Evolutionary conservation across 164 flowering plant genomes (phyloP).

Genomic region (Vitis labrusca): DNA sequence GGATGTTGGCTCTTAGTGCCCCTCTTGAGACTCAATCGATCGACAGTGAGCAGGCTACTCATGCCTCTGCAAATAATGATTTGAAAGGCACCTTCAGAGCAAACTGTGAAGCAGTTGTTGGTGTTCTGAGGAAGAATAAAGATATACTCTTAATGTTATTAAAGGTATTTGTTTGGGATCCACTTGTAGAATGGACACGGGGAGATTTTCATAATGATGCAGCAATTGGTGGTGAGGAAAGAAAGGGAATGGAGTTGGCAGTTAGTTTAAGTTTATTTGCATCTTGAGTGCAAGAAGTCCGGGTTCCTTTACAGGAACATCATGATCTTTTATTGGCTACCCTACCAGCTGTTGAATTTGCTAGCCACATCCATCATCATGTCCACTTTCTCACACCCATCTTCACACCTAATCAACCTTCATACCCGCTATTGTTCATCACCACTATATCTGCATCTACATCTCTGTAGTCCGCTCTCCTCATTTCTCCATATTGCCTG

Average conservation of each 20-base stretch:
- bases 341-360: conserved; percentile 76
- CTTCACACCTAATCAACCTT: no score
- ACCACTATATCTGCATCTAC: no score
- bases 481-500: no score
- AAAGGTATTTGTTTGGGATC: conserved; percentile 96
- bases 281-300: conserved; percentile 96
- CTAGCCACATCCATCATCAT: conserved; percentile 5
- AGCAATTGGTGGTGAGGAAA: conserved; percentile 94
- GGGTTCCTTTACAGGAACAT: conserved; percentile 97
- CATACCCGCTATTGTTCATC: no score
- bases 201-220: conserved; percentile 98
- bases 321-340: conserved; percentile 80
- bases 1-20: conserved; percentile 38
- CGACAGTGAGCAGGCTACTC: conserved; percentile 97
- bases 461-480: no score
- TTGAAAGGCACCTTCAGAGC: conserved; percentile 94
- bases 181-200: conserved; percentile 91
- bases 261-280: conserved; percentile 98
- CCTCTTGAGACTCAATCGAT: conserved; percentile 60
- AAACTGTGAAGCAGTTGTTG: conserved; percentile 86
- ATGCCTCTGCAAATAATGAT: conserved; percentile 99
- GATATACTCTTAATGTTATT: conserved; percentile 85
- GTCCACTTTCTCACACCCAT: no score
- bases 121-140: conserved; percentile 82
- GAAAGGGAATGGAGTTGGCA: conserved; percentile 99